Evolutionary conservation across 106 monocot species (phyloP), one percentile per base, ranked within the genome.

Genomic region (Dactylorhiza incarnata): DNA sequence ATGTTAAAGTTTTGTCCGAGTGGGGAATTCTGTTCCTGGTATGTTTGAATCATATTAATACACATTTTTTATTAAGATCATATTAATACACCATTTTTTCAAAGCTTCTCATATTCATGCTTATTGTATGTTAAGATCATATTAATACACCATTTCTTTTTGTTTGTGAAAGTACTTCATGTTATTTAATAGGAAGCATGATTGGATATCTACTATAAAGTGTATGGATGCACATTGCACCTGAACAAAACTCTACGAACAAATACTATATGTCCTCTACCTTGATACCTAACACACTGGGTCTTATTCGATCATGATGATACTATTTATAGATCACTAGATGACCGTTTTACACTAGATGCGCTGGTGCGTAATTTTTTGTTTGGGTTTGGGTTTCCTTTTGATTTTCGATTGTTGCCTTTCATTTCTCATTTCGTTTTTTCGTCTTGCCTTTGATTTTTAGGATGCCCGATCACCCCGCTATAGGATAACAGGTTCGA

Each of bases 21-120:
- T 94, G 97, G 97, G 97, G 97, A 47, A 99, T 99, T 72, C 97
- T 99, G 77, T 99, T 99, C 78, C 82, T 94, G 97, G 97, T 99
- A 88, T 17, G 4, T 65, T 65, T 25, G 1, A 26, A 37, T 59
- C 8, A 13, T 66, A 26, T 26, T 37, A 11, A 12, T 14, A 37
- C 14, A 37, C 29, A 4, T 66, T 66, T 66, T 37, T 37, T 37
- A 3, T 37, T 37, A 37, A 37, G 37, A 37, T 37, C 37, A 37
- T 37, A 2, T 37, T 37, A 37, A 37, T 37, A 37, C 37, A 37
- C 2, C 2, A 14, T 10, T 66, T 66, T 66, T 26, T 37, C 29
- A 66, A 37, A 66, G 12, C 5, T 66, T 37, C 0, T 66, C 26
- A 4, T 37, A 26, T 66, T 66, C 29, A 24, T 63, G 5, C 5